Evolutionary conservation across 768 basidiomycete genomes (phyloP).

Genomic region (Austroboletus eburneus): DNA sequence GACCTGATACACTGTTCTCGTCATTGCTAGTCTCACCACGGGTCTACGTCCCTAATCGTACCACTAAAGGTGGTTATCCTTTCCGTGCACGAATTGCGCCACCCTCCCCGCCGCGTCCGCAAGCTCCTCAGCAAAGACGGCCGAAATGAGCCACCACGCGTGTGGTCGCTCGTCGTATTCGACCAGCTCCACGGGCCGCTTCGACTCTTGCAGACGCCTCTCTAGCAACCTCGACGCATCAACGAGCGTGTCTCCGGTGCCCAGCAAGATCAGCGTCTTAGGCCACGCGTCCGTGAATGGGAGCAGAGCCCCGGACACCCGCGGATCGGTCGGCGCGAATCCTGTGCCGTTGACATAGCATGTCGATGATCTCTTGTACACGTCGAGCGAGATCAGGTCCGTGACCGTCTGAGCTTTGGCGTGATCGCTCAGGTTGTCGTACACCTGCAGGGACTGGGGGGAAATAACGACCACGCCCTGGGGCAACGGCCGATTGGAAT

Average conservation of each 20-base stretch:
- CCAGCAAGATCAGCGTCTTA: conserved; percentile 20
- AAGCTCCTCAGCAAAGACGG: conserved; percentile 13
- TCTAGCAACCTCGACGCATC: conserved; percentile 10
- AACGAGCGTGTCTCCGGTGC: conserved; percentile 13
- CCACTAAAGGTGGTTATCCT: too few species aligned
- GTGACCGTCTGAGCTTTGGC: not conserved
- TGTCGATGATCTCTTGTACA: not conserved
- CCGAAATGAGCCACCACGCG: conserved; percentile 18
- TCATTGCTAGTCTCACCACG: too few species aligned
- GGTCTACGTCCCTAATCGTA: too few species aligned
- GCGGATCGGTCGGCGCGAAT: conserved; percentile 10
- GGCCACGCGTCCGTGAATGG: conserved; percentile 19
- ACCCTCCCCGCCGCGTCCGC: conserved; percentile 11
- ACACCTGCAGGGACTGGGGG: conserved; percentile 29
- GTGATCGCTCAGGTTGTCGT: not conserved
- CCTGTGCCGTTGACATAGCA: conserved; percentile 14
- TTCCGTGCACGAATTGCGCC: not conserved
- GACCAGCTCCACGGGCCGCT: conserved; percentile 16
- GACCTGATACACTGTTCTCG: too few species aligned
- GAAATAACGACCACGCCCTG: conserved; percentile 54
- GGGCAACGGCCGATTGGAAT: conserved; percentile 49
- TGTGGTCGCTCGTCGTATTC: conserved; percentile 24
- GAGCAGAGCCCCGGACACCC: conserved; percentile 14
- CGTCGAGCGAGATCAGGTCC: not conserved
- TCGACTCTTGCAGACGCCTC: not conserved